A percentile compares a stretch with the other conserved stretches of the same genome.
Evolutionary conservation across 106 monocot species (phyloP).

Genomic region (Vanilla planifolia): DNA sequence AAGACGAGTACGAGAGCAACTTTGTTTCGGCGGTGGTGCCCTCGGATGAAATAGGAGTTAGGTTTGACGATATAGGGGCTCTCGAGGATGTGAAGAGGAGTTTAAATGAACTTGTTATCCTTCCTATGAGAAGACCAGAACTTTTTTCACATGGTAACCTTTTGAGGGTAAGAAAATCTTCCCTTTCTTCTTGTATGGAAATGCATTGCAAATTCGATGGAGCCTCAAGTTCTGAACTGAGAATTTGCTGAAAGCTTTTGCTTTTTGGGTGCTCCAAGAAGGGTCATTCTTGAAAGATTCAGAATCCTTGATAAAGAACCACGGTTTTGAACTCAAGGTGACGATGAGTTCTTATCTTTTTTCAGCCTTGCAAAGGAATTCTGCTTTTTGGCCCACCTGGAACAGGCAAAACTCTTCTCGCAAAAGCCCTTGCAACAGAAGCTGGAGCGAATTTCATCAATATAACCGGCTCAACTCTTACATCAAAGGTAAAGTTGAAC

Average conservation of each 20-base stretch:
- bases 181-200: background rate
- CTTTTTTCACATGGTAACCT: constrained; percentile 95
- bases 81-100: constrained; percentile 92
- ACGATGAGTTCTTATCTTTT: background rate
- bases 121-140: constrained; percentile 98
- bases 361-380: constrained; percentile 98
- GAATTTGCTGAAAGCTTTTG: too few species aligned
- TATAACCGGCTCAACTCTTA: constrained; percentile 87
- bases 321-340: background rate
- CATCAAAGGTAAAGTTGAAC: constrained; percentile 64
- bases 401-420: constrained; percentile 98
- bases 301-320: too few species aligned
- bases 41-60: constrained; percentile 87
- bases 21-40: constrained; percentile 91
- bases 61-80: constrained; percentile 96
- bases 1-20: constrained; percentile 95
- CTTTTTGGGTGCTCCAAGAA: too few species aligned
- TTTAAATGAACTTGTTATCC: constrained; percentile 82
- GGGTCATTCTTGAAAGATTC: too few species aligned
- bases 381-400: constrained; percentile 98
- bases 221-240: too few species aligned
- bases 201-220: too few species aligned
- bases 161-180: constrained; percentile 45
- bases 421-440: constrained; percentile 99
- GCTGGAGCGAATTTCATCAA: constrained; percentile 98